Conservation (phyloP, 441 rosid species). For the Gossypium gossypioides region DNA sequence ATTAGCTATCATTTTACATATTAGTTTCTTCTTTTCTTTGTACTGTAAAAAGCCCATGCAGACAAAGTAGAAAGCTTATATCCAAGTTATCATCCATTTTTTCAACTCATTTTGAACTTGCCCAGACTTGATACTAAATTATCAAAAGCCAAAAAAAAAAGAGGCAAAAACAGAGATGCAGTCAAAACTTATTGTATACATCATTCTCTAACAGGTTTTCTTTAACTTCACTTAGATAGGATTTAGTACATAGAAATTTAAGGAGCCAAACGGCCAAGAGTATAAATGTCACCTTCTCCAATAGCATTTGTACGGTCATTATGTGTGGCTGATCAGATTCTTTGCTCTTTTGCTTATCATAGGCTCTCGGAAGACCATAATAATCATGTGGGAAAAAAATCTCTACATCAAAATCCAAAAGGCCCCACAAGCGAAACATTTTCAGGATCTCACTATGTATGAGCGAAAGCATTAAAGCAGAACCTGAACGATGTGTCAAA, state of each 20-base stretch:
- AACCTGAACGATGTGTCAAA: conserved; percentile 53
- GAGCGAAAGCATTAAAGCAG: conserved; percentile 49
- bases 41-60: not conserved
- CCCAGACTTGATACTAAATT: not conserved
- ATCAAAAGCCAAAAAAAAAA: not conserved
- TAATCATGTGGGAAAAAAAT: conserved; percentile 45
- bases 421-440: conserved; percentile 47
- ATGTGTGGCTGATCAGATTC: conserved; percentile 50
- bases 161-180: not conserved
- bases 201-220: not conserved
- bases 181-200: not conserved
- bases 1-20: not conserved
- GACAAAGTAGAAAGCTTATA: not conserved
- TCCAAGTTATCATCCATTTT: not conserved
- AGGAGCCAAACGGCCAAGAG: not conserved
- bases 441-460: conserved; percentile 52
- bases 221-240: not conserved
- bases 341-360: conserved; percentile 48
- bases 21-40: not conserved
- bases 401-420: conserved; percentile 55
- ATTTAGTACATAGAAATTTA: not conserved
- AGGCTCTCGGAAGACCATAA: conserved; percentile 47
- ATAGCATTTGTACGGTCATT: conserved; percentile 38
- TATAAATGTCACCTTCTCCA: conserved; percentile 33
- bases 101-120: not conserved